Conservation (phyloP, 345 rosid species). For the Tarenaya hassleriana region DNA sequence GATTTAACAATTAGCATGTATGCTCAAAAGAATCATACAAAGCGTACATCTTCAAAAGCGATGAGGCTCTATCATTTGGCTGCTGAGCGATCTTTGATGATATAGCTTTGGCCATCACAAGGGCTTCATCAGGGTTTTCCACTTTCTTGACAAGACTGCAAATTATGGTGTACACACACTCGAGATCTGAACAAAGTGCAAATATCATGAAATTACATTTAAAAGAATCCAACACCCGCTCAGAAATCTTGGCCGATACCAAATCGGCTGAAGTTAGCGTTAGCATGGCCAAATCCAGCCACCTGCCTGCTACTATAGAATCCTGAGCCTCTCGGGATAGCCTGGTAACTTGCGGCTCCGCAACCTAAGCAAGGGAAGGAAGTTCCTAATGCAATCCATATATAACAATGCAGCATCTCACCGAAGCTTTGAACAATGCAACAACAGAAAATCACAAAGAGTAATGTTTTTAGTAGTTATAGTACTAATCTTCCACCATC, state of each 20-base stretch:
- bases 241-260: conserved; percentile 65
- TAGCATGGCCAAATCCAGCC: conserved; percentile 65
- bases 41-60: conserved; percentile 82
- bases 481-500: neutral
- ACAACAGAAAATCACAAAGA: neutral
- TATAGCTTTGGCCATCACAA: conserved; percentile 66
- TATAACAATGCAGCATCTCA: neutral
- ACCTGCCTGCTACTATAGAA: conserved; percentile 44
- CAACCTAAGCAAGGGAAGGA: conserved; percentile 33
- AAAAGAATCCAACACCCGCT: conserved; percentile 41
- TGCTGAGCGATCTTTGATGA: conserved; percentile 72
- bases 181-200: conserved; percentile 54
- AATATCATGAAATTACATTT: neutral
- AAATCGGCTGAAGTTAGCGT: conserved; percentile 75
- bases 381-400: neutral
- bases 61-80: conserved; percentile 73
- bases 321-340: conserved; percentile 66
- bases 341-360: conserved; percentile 54
- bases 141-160: conserved; percentile 74
- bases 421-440: neutral
- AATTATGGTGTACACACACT: conserved; percentile 89
- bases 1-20: conserved; percentile 7
- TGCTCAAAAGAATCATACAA: neutral
- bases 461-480: neutral
- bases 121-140: conserved; percentile 53